phyloP scores from a whole-genome alignment of 352 stramenopile genomes.

The Aphanomyces invadans region DNA sequence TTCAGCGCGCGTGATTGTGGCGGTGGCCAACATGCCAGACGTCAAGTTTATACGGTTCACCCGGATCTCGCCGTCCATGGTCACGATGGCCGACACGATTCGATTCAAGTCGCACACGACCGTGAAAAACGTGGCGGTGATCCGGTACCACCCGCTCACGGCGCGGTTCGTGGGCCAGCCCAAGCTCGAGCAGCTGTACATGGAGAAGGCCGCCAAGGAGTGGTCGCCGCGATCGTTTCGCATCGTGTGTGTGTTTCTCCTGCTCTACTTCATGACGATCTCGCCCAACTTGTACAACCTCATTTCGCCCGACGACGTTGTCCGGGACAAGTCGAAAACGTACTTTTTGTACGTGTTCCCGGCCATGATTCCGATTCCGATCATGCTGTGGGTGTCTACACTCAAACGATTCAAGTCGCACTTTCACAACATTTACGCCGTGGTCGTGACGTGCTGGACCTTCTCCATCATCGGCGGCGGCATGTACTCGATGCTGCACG shows the following conservation, averaged over 20 bases:
- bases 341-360: conserved; percentile 69
- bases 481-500: conserved; percentile 77
- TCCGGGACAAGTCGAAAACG: conserved; percentile 39
- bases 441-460: conserved; percentile 57
- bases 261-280: conserved; percentile 67
- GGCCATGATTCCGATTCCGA: conserved; percentile 53
- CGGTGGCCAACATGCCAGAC: not conserved
- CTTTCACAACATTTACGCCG: conserved; percentile 66
- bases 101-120: not conserved
- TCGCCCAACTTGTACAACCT: conserved; percentile 64
- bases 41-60: conserved; percentile 13
- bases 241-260: conserved; percentile 55
- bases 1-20: not conserved
- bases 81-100: conserved; percentile 7
- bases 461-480: conserved; percentile 65
- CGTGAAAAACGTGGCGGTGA: not conserved
- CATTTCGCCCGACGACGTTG: conserved; percentile 44
- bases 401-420: conserved; percentile 56
- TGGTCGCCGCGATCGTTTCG: conserved; percentile 58
- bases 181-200: conserved; percentile 67
- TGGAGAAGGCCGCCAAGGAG: conserved; percentile 72
- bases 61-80: conserved; percentile 11
- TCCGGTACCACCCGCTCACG: conserved; percentile 53
- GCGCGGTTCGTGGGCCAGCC: conserved; percentile 64
- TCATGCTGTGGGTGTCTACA: conserved; percentile 57